phyloP scores from a whole-genome alignment of 2,329 filamentous ascomycete genomes.

The Hymenoscyphus albidus region DNA sequence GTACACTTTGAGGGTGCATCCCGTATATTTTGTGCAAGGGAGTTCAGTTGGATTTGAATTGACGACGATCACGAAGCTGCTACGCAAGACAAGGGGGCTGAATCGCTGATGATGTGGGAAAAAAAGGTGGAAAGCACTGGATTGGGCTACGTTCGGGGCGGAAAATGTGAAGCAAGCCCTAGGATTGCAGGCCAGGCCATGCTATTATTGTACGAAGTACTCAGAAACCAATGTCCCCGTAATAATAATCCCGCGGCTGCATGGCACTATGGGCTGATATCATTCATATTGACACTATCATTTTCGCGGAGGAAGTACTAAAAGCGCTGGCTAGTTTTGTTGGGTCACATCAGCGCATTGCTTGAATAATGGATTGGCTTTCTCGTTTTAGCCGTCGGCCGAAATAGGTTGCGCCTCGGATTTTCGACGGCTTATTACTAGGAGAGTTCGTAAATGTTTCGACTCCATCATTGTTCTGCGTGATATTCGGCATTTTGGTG shows the following conservation, averaged over 20 bases:
- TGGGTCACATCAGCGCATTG: constrained; percentile 9
- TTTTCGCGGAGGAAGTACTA: constrained; percentile 7
- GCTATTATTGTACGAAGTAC: background rate
- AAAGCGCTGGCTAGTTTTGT: constrained; percentile 5
- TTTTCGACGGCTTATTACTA: background rate
- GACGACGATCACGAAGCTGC: constrained; percentile 19
- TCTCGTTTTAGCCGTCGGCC: constrained; percentile 15
- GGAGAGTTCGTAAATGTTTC: constrained; percentile 3
- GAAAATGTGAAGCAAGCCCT: constrained; percentile 10
- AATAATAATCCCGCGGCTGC: background rate
- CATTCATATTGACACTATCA: constrained; percentile 7
- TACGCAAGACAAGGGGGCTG: constrained; percentile 16
- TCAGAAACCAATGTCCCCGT: constrained; percentile 6
- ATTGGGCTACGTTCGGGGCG: constrained; percentile 5
- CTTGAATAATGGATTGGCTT: constrained; percentile 3
- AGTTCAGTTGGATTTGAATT: constrained; percentile 9
- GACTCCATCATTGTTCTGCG: background rate
- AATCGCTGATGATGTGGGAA: background rate
- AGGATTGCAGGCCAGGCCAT: constrained; percentile 6
- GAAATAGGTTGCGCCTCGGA: constrained; percentile 6
- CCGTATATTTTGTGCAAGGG: constrained; percentile 2
- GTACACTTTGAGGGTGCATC: constrained; percentile 1
- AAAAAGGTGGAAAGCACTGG: constrained; percentile 7
- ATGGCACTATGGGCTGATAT: constrained; percentile 4
- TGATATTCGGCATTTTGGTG: constrained; percentile 2